These are phyloP conservation scores for Tulasnella sp. DNA, from an alignment of 768 basidiomycete genomes.

Conservation along the genomic window DNA sequence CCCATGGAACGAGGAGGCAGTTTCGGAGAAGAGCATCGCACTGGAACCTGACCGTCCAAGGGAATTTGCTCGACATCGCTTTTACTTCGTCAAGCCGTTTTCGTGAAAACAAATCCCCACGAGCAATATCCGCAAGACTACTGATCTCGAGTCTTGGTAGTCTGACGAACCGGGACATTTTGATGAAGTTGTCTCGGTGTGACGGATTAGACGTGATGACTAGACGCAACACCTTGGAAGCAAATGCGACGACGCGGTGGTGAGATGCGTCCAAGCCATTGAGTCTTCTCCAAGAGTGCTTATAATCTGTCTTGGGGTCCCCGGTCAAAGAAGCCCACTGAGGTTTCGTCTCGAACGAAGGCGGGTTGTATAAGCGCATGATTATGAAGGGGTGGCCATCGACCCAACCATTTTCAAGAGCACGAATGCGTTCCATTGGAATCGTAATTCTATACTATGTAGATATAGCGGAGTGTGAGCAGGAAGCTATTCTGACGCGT, in stretches of 20 bases:
- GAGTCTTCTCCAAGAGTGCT: slow-evolving; percentile 46
- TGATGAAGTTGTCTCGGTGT: slow-evolving; percentile 43
- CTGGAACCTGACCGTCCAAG: slow-evolving; percentile 70
- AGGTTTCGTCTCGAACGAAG: slow-evolving; percentile 46
- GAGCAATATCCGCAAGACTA: slow-evolving; percentile 30
- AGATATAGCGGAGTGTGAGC: slow-evolving; percentile 15
- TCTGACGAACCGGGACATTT: slow-evolving; percentile 28
- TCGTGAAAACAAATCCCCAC: slow-evolving; percentile 41
- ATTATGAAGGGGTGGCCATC: slow-evolving; percentile 45
- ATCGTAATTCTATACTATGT: not conserved
- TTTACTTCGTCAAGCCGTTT: too few species aligned
- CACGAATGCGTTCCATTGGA: slow-evolving; percentile 27
- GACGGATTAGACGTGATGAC: slow-evolving; percentile 41
- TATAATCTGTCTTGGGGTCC: slow-evolving; percentile 28
- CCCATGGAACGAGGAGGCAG: slow-evolving; percentile 53
- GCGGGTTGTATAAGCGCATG: slow-evolving; percentile 32
- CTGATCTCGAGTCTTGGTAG: slow-evolving; percentile 28
- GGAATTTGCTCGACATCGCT: too few species aligned
- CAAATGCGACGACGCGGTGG: slow-evolving; percentile 49
- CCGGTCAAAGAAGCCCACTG: slow-evolving; percentile 44
- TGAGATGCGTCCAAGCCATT: slow-evolving; percentile 48
- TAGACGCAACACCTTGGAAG: slow-evolving; percentile 36
- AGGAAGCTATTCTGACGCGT: slow-evolving; percentile 41
- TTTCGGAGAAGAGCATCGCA: slow-evolving; percentile 58
- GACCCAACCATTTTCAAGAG: slow-evolving; percentile 50